These are phyloP conservation scores for Cucumis melo DNA, from an alignment of 306 rosid species.

Conservation along the genomic window DNA sequence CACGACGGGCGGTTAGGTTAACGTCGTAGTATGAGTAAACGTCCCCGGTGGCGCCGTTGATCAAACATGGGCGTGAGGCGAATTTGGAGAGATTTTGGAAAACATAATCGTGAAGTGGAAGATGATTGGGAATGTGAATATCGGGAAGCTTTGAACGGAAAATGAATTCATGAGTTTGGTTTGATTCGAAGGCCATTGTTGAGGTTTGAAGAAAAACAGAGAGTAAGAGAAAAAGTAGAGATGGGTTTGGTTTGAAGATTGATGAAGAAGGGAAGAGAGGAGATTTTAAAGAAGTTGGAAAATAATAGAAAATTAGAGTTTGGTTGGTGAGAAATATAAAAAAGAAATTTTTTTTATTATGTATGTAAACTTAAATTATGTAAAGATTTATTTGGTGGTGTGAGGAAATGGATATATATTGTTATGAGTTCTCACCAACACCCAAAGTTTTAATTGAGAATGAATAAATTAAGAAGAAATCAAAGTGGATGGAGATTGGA, in stretches of 20 bases:
- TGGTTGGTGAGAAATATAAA: not conserved
- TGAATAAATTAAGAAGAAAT: no score
- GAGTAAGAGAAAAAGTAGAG: not conserved
- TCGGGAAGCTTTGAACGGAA: conserved; percentile 66
- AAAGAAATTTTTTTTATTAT: no score
- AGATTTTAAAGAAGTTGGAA: not conserved
- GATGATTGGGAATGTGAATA: conserved; percentile 56
- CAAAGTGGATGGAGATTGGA: no score
- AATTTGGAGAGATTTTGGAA: conserved; percentile 25
- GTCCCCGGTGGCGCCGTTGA: conserved; percentile 43
- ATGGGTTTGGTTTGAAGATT: not conserved
- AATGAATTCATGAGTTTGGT: conserved; percentile 19
- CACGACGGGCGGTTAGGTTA: conserved; percentile 19
- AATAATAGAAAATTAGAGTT: not conserved
- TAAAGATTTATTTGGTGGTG: no score
- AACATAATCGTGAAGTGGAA: conserved; percentile 47
- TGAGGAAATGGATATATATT: no score
- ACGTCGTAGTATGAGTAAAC: conserved; percentile 41
- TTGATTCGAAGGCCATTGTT: conserved; percentile 11
- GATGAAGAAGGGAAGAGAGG: not conserved
- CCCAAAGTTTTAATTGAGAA: no score
- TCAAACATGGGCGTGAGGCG: conserved; percentile 46
- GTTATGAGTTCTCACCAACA: no score
- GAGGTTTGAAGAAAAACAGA: not conserved
- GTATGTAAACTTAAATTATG: no score